Conservation (phyloP, 306 rosid genomes). For the Quillaja saponaria region DNA sequence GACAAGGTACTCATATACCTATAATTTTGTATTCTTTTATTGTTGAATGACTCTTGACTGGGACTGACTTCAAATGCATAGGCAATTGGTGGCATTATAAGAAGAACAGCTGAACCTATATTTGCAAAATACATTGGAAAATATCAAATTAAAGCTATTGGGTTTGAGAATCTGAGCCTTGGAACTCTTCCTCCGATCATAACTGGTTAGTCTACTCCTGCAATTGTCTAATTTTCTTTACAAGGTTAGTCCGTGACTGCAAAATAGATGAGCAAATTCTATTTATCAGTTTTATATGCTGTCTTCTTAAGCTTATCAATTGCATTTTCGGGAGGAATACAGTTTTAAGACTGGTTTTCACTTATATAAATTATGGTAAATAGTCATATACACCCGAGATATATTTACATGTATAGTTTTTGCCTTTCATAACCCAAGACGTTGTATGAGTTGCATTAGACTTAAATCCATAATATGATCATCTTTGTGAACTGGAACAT, state of each 20-base stretch:
- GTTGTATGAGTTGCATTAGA: not conserved
- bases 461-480: not conserved
- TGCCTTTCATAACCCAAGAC: not conserved
- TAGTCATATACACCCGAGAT: not conserved
- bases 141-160: conserved; percentile 63
- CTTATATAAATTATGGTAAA: not conserved
- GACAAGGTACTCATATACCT: conserved; percentile 55
- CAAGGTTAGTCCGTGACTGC: too few species aligned
- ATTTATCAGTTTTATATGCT: not conserved
- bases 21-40: not conserved
- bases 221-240: not conserved
- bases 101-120: conserved; percentile 56
- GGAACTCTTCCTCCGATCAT: conserved; percentile 81
- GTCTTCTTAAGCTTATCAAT: conserved; percentile 6
- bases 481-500: not conserved
- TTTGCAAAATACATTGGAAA: conserved; percentile 71
- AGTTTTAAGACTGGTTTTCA: conserved; percentile 16
- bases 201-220: conserved; percentile 54
- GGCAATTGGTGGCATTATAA: conserved; percentile 70
- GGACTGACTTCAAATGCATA: conserved; percentile 29
- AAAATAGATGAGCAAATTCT: not conserved
- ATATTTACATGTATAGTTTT: not conserved
- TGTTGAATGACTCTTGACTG: conserved; percentile 23
- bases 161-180: conserved; percentile 66
- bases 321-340: not conserved